Evolutionary conservation across 1,284 basidiomycete species (phyloP), one percentile per base, ranked within the genome.

Genomic region (Marasmius oreades): DNA sequence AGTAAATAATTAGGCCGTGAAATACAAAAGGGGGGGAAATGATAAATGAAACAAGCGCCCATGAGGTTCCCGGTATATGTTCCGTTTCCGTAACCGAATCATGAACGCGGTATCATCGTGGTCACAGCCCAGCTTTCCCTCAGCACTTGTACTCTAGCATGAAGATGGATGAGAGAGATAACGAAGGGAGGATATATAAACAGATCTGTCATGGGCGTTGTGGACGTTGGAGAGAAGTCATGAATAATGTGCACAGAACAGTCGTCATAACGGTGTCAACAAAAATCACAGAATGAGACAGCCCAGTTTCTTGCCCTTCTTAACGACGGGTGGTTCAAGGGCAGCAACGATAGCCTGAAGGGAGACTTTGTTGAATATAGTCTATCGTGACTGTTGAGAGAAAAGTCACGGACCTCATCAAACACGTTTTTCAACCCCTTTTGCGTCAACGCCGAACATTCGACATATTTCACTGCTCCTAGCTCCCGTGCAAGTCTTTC

Each of bases 371-470:
- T 55, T 47, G 53, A 24, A 55, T 34, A 53, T 23, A 33, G 62
- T 57, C 64, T 50, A 31, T 48, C 47, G 11, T 48, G 58, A 55
- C 44, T 51, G 54, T 57, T 55, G 50, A 33, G 55, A 62, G n/a
- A 59, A 37, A 50, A 18, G 56, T 22, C 8, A 78, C 86, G 70
- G 72, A 92, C 93, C 89, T 99, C 97, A 74, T 99, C 96, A 73
- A 99, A 99, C 59, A 99, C 96, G 73, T 98, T 98, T 90, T 99
- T 99, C 73, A 99, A 77, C 7, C 97, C 96, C 80, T 95, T 95
- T 83, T 99, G 96, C 64, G 97, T 99, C 75, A 99, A 77, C 51
- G 96, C 97, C 57, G 95, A 98, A 77, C 97, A 99, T 77, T 99
- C 96, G 58, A 98, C 95, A 73, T 98, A 99, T 76, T 98, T 99